Evolutionary conservation across 495 filamentous ascomycete species (phyloP).

Genomic region (Hypoxylon crocopeplum): DNA sequence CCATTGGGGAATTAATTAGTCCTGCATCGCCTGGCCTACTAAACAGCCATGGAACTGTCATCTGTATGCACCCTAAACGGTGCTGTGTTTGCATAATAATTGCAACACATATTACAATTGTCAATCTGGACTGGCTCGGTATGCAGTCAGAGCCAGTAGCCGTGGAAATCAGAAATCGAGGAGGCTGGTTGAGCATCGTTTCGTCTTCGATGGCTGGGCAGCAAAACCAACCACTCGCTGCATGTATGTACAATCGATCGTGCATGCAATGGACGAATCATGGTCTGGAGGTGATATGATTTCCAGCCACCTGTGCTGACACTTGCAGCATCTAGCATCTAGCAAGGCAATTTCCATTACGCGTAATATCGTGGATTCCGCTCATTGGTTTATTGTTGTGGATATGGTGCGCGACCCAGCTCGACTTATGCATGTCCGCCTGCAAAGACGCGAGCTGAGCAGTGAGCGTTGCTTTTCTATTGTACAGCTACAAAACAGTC

Average conservation of each 20-base stretch:
- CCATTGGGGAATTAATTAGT: constrained; percentile 17
- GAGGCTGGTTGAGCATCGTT: constrained; percentile 27
- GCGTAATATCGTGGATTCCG: constrained; percentile 39
- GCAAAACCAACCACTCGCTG: constrained; percentile 31
- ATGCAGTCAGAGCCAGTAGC: too few relatives aligned
- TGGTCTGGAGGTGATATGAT: constrained; percentile 16
- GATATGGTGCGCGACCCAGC: constrained; percentile 24
- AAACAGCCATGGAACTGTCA: constrained; percentile 18
- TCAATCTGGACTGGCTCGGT: neutral
- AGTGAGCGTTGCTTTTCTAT: constrained; percentile 29
- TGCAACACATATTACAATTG: neutral
- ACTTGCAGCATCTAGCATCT: constrained; percentile 26
- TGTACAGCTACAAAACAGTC: constrained; percentile 20
- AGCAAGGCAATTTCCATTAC: constrained; percentile 39
- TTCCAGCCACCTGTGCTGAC: constrained; percentile 33
- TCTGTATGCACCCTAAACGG: constrained; percentile 27
- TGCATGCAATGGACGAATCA: constrained; percentile 27
- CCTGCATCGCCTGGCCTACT: neutral
- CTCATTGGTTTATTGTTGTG: constrained; percentile 36
- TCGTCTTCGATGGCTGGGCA: constrained; percentile 26
- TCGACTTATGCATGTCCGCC: constrained; percentile 38
- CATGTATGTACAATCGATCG: constrained; percentile 12
- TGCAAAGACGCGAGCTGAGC: constrained; percentile 35
- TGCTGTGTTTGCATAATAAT: constrained; percentile 25
- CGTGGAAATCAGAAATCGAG: constrained; percentile 13